Conservation (phyloP, 2,329 filamentous ascomycete genomes). For the Botrytis cinerea region DNA sequence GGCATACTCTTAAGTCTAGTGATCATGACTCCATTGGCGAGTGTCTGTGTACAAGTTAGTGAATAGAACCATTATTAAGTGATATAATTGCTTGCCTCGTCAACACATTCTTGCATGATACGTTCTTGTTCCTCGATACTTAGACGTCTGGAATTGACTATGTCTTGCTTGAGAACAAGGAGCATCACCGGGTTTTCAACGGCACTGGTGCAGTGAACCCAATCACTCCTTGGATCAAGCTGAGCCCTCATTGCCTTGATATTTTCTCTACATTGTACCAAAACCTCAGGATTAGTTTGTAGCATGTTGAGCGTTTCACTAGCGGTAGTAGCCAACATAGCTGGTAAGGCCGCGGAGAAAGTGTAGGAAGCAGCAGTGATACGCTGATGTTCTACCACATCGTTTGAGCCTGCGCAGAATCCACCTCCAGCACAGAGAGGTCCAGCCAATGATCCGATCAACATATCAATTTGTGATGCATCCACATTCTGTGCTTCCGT, state of each 20-base stretch:
- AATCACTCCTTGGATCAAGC: constrained; percentile 90
- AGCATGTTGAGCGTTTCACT: constrained; percentile 86
- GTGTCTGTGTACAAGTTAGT: constrained; percentile 54
- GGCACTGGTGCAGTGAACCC: constrained; percentile 80
- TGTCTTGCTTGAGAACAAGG: constrained; percentile 78
- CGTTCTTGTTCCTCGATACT: constrained; percentile 77
- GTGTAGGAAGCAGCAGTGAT: constrained; percentile 92
- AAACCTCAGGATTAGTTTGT: constrained; percentile 81
- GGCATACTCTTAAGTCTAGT: constrained; percentile 82
- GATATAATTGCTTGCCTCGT: constrained; percentile 68
- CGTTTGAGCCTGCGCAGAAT: constrained; percentile 88
- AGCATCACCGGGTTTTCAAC: constrained; percentile 86
- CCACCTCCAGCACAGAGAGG: constrained; percentile 90
- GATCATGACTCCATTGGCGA: constrained; percentile 87
- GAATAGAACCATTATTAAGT: not conserved
- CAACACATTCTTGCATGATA: constrained; percentile 86
- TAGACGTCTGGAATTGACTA: constrained; percentile 70
- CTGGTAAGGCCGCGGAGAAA: constrained; percentile 91
- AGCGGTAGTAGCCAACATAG: constrained; percentile 91
- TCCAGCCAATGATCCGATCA: constrained; percentile 87
- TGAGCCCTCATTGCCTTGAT: constrained; percentile 83
- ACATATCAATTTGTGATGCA: constrained; percentile 92
- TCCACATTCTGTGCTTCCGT: constrained; percentile 98
- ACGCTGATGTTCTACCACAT: constrained; percentile 94
- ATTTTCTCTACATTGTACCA: constrained; percentile 79